Base-by-base conservation (phyloP, 768 basidiomycete species). In the Auricularia heimuer region DNA sequence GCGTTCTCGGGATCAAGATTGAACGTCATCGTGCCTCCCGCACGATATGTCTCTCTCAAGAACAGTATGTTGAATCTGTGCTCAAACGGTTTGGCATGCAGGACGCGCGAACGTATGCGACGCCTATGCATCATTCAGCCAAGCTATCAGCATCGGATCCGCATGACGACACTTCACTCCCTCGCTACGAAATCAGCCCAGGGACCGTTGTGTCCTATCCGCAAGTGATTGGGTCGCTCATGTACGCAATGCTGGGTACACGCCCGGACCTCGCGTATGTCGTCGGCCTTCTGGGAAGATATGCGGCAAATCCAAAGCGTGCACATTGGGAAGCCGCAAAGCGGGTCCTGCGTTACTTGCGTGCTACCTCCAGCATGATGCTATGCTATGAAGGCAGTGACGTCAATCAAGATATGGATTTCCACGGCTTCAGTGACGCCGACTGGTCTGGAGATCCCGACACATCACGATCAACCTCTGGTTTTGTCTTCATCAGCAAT, bases 241-340 rank as follows among this genome's bases (percentile, higher is more conserved):
- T 65, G 39, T 69, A 69, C 61, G 54, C 62, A 1, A 51, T 61
- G 12, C 37, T 64, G 21, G 54, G 39, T 29, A 69, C 66, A 4
- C 11, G 64, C 42, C 67, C 68, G 16, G 67, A 69, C 54, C 65
- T 69, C 24, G 24, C 61, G 18, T 68, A 29, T 44, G 34, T 65
- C 8, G 63, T 65, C 35, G 33, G 24, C 16, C 33, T 56, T 16
- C 68, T 68, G 2, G 33, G 51, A 3, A 65, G 63, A 24, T 69
- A 68, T 62, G 45, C 33, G 10, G 37, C 42, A 14, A 65, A 66
- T 33, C 68, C 68, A 7, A 54, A 58, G 11, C n/a, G n/a, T 14
- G 35, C 24, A 18, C 68, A 67, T 37, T 68, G 67, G 68, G 54
- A 63, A 16, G 64, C 67, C 3, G 64, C 65, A 3, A 67, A 65